Conservation (phyloP, 2,329 filamentous ascomycete genomes). For the Pseudopyrenochaeta lycopersici region DNA sequence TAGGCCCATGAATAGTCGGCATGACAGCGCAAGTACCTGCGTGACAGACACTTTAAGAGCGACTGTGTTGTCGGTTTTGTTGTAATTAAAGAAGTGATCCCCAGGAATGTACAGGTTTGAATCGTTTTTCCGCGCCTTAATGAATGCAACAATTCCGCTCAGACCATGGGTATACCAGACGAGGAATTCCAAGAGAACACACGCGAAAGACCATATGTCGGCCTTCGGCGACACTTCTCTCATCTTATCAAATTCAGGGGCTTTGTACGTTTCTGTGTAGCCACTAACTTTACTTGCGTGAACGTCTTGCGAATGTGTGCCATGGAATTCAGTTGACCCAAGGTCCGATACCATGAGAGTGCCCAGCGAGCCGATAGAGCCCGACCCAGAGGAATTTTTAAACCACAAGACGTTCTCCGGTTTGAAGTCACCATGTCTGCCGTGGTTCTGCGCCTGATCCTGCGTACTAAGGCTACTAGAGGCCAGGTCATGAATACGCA, state of each 20-base stretch:
- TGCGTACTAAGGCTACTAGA: neutral
- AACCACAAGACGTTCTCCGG: conserved; percentile 10
- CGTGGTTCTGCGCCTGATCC: neutral
- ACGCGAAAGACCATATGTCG: conserved; percentile 45
- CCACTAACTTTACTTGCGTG: conserved; percentile 8
- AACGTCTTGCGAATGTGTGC: conserved; percentile 33
- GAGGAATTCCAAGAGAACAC: conserved; percentile 35
- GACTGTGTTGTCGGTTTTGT: neutral
- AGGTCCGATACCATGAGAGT: conserved; percentile 42
- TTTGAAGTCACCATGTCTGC: conserved; percentile 10
- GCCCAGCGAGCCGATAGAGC: neutral
- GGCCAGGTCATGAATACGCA: neutral
- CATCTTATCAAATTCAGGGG: conserved; percentile 49
- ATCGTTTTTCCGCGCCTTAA: neutral
- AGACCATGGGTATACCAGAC: conserved; percentile 32
- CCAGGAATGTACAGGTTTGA: neutral
- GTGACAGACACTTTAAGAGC: too few relatives aligned
- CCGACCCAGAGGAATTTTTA: too few relatives aligned
- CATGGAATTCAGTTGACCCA: conserved; percentile 45
- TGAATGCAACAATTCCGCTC: conserved; percentile 9
- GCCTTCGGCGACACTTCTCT: conserved; percentile 42
- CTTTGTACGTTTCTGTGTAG: conserved; percentile 45
- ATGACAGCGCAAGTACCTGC: neutral
- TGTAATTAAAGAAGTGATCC: neutral
- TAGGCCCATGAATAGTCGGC: neutral